Conservation (phyloP, 768 basidiomycete species). For the Kwoniella dejecticola region DNA sequence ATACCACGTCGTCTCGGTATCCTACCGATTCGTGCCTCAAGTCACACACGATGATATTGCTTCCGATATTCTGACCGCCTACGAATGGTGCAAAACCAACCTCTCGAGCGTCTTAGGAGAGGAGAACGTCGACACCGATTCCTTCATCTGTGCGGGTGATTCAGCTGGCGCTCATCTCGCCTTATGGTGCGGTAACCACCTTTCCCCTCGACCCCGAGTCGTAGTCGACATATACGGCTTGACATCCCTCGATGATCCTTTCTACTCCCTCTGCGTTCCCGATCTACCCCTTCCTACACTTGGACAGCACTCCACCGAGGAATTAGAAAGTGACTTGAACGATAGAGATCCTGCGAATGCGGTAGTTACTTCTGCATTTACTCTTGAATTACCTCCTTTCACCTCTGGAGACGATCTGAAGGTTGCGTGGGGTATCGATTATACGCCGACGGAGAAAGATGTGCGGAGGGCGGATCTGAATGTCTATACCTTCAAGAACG, state of each 20-base stretch:
- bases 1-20: slow-evolving; percentile 21
- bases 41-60: slow-evolving; percentile 15
- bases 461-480: slow-evolving; percentile 10
- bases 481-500: slow-evolving; percentile 7
- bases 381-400: slow-evolving; percentile 6
- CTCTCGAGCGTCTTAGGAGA: slow-evolving; percentile 8
- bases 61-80: slow-evolving; percentile 18
- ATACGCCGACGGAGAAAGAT: not conserved
- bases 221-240: slow-evolving; percentile 15
- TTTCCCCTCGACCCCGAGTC: slow-evolving; percentile 9
- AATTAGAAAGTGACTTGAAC: not conserved
- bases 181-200: slow-evolving; percentile 1
- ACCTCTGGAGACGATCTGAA: not conserved
- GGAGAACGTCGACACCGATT: slow-evolving; percentile 9
- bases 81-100: slow-evolving; percentile 17
- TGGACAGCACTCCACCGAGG: slow-evolving; percentile 13
- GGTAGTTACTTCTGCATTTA: not conserved
- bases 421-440: slow-evolving; percentile 1
- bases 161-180: slow-evolving; percentile 16
- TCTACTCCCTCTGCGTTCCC: not conserved
- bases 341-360: slow-evolving; percentile 15
- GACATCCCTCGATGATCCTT: slow-evolving; percentile 8
- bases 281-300: slow-evolving; percentile 3
- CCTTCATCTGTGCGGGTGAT: slow-evolving; percentile 17
- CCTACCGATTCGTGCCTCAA: slow-evolving; percentile 23